A percentile compares a stretch with the other conserved stretches of the same genome.
Conservation (phyloP, 371 early-diverging fungal species). For the Mortierella sp. region DNA sequence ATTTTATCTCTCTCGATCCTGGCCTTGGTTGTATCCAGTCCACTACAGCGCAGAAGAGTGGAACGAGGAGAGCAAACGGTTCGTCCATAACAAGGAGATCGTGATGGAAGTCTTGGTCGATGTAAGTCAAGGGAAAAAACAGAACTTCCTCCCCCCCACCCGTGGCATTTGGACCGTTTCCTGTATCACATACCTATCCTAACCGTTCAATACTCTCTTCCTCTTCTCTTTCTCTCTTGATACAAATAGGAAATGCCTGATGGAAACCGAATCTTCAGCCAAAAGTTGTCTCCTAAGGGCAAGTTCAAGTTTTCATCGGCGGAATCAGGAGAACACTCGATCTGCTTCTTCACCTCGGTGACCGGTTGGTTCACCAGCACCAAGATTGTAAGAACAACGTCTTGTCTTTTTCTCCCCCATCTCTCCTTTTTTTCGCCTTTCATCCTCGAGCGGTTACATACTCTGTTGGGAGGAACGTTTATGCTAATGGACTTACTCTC, state of each 20-base stretch:
- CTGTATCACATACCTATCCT: no score
- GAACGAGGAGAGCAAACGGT: constrained; percentile 69
- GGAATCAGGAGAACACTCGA: constrained; percentile 88
- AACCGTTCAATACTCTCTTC: no score
- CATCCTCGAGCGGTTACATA: no score
- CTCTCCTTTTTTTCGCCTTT: no score
- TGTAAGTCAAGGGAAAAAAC: constrained; percentile 7
- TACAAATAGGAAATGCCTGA: constrained; percentile 63
- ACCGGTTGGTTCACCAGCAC: constrained; percentile 63
- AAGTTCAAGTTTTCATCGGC: constrained; percentile 90
- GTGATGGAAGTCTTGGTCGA: constrained; percentile 73
- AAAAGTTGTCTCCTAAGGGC: constrained; percentile 78
- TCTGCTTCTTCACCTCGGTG: constrained; percentile 79
- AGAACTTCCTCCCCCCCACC: background rate
- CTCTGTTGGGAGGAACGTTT: no score
- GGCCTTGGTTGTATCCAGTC: constrained; percentile 61
- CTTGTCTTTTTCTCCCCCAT: background rate
- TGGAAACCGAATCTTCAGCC: constrained; percentile 71
- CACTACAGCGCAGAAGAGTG: constrained; percentile 86
- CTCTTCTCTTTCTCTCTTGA: background rate
- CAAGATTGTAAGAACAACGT: constrained; percentile 26
- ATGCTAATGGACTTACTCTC: no score
- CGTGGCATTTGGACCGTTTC: no score
- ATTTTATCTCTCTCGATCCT: no score
- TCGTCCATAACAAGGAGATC: constrained; percentile 82